Evolutionary conservation across 192 early-diverging fungal species (phyloP).

Genomic region (Entomortierella beljakovae): DNA sequence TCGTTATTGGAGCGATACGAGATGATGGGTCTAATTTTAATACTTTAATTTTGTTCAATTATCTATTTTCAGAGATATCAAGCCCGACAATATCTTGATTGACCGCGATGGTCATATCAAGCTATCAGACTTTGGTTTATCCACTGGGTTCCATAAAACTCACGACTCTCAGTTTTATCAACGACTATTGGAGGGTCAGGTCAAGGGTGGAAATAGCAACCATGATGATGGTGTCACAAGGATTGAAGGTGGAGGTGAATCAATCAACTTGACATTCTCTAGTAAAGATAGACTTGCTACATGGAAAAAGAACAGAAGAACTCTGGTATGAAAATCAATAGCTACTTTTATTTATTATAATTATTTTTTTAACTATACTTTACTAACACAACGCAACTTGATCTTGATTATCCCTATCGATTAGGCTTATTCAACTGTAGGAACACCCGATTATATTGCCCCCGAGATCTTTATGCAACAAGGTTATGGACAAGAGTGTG

Average conservation of each 20-base stretch:
- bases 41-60: background rate
- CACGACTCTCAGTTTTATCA: conserved; percentile 98
- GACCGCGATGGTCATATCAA: conserved; percentile 99
- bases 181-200: conserved; percentile 76
- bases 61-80: conserved; percentile 71
- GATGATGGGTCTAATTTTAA: background rate
- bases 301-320: conserved; percentile 97
- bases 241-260: conserved; percentile 64
- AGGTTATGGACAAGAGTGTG: conserved; percentile 97
- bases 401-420: background rate
- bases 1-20: background rate
- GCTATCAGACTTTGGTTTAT: conserved; percentile 99
- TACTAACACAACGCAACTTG: background rate
- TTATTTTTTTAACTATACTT: background rate
- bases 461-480: conserved; percentile 96
- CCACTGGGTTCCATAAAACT: conserved; percentile 99
- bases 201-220: conserved; percentile 59
- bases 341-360: background rate
- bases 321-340: conserved; percentile 66
- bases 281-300: conserved; percentile 97
- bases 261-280: conserved; percentile 93
- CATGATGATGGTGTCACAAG: conserved; percentile 46
- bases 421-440: conserved; percentile 96
- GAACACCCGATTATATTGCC: conserved; percentile 96
- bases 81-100: conserved; percentile 92